Conservation (phyloP, 768 basidiomycete species). For the Tylopilus vinaceipallidus region DNA sequence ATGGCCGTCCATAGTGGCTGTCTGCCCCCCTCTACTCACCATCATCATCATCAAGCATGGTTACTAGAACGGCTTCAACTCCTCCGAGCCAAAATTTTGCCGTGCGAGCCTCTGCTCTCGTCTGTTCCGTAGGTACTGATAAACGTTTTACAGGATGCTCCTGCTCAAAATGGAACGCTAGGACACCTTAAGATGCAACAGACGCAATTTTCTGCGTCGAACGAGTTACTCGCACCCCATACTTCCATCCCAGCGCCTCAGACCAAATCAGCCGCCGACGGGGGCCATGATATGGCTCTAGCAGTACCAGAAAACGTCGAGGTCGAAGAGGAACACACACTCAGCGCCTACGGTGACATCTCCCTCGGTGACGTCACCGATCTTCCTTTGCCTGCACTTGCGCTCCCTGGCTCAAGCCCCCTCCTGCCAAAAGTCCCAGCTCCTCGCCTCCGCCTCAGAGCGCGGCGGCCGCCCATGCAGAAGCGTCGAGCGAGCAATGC, state of each 20-base stretch:
- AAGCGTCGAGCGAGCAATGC: slow-evolving; percentile 18
- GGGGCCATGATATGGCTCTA: not conserved
- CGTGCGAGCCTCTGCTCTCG: not conserved
- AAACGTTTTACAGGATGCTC: slow-evolving; percentile 5
- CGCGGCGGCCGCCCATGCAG: slow-evolving; percentile 29
- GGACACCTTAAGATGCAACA: not conserved
- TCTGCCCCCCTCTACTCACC: not conserved
- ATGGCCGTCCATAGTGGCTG: too few species aligned
- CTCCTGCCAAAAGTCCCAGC: slow-evolving; percentile 6
- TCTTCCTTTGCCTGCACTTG: slow-evolving; percentile 23
- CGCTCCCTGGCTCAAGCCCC: not conserved
- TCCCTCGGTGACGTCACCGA: slow-evolving; percentile 39
- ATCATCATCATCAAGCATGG: slow-evolving; percentile 8
- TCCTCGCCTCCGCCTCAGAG: slow-evolving; percentile 24
- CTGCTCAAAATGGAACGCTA: not conserved
- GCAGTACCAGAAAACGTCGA: not conserved
- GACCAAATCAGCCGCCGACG: not conserved
- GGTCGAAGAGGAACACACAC: slow-evolving; percentile 37
- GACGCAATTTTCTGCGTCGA: not conserved
- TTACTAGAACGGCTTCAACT: not conserved
- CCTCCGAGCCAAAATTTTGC: slow-evolving; percentile 1
- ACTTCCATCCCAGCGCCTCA: not conserved
- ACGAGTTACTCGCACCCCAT: not conserved
- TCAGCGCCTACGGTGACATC: slow-evolving; percentile 46
- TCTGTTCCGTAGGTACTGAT: not conserved